Evolutionary conservation across 225 moss, liverwort and hornwort species (phyloP).

Genomic region (Takakia lepidozioides): DNA sequence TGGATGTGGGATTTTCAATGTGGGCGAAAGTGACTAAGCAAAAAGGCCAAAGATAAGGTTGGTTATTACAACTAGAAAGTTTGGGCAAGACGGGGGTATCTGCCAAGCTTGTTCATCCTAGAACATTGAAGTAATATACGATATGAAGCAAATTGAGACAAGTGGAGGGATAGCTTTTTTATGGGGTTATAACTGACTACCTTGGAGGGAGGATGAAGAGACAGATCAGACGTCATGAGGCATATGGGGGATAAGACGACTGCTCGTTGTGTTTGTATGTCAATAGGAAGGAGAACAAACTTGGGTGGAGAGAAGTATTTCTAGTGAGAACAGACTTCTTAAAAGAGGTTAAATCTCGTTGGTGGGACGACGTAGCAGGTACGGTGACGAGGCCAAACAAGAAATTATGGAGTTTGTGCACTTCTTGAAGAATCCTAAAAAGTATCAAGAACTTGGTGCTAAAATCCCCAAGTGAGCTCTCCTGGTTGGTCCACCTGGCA

Average conservation of each 20-base stretch:
- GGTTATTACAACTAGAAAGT: too few species aligned
- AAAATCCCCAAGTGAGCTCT: conserved; percentile 99
- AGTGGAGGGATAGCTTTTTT: too few species aligned
- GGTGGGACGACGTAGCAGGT: conserved; percentile 95
- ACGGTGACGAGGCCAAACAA: conserved; percentile 98
- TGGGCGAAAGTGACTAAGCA: conserved; percentile 98
- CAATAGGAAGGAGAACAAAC: too few species aligned
- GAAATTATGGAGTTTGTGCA: conserved; percentile 99
- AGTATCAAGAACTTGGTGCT: conserved; percentile 95
- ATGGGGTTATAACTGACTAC: conserved; percentile 99
- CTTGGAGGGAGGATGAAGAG: conserved; percentile 94
- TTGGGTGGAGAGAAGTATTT: conserved; percentile 74
- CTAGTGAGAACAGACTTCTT: conserved; percentile 97
- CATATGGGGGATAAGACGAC: too few species aligned
- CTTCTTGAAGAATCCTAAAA: conserved; percentile 93
- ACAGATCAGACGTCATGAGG: too few species aligned
- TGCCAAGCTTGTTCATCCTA: too few species aligned
- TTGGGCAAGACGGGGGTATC: too few species aligned
- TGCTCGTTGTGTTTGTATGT: too few species aligned
- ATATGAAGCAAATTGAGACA: too few species aligned
- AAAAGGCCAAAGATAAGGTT: conserved; percentile 97
- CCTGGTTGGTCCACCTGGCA: conserved; percentile 95
- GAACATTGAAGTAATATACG: too few species aligned
- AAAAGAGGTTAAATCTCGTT: too few species aligned
- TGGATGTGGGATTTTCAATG: conserved; percentile 96